Evolutionary conservation across 164 flowering plant genomes (phyloP).

Genomic region (Stephania japonica): DNA sequence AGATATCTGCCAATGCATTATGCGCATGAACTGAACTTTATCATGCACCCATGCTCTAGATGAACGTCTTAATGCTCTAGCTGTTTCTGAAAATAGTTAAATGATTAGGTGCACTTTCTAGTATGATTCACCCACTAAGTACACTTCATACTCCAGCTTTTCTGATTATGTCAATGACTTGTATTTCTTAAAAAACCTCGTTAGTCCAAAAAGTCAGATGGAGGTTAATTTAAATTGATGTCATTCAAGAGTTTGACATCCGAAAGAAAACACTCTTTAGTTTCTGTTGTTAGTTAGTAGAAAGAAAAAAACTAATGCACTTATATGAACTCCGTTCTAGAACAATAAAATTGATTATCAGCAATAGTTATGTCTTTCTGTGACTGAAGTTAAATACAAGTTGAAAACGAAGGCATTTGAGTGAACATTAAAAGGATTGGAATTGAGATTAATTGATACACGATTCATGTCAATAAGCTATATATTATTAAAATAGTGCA

Average conservation of each 20-base stretch:
- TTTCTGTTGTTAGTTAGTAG: background rate
- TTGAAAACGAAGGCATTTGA: background rate
- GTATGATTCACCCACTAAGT: background rate
- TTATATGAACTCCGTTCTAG: background rate
- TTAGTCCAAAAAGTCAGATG: background rate
- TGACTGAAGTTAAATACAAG: background rate
- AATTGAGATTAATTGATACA: no score
- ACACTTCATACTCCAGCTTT: background rate
- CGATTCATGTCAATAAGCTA: no score
- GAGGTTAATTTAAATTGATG: background rate
- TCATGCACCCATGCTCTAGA: background rate
- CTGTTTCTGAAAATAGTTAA: background rate
- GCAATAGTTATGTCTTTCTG: background rate
- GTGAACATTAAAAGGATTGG: background rate
- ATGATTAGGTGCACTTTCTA: background rate
- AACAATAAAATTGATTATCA: background rate
- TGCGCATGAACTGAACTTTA: background rate
- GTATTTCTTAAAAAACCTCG: no score
- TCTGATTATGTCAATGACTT: background rate
- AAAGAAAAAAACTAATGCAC: no score
- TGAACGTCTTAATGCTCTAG: background rate
- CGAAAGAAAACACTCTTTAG: background rate
- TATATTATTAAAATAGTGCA: no score
- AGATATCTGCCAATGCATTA: background rate
- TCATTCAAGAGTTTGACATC: background rate